Evolutionary conservation across 2,329 filamentous ascomycete genomes (phyloP).

Genomic region (Ascosphaera acerosa): DNA sequence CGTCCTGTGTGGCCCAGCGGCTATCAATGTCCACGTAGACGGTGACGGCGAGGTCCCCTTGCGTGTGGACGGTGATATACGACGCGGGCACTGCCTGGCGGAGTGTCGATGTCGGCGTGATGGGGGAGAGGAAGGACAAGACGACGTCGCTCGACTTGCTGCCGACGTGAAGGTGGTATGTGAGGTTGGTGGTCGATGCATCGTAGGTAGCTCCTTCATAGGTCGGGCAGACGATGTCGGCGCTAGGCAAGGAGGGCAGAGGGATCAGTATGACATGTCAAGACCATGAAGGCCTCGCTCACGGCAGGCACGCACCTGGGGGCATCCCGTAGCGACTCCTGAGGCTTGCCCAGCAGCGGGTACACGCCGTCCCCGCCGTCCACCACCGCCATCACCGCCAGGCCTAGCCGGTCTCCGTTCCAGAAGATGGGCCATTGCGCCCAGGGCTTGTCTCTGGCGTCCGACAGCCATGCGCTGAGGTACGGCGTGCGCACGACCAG

Average conservation of each 20-base stretch:
- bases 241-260: slow-evolving; percentile 22
- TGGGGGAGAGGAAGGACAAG: slow-evolving; percentile 45
- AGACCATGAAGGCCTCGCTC: slow-evolving; percentile 3
- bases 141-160: slow-evolving; percentile 15
- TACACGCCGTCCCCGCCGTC: slow-evolving; percentile 34
- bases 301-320: no score
- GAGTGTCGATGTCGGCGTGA: slow-evolving; percentile 57
- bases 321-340: slow-evolving; percentile 29
- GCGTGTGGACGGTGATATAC: slow-evolving; percentile 46
- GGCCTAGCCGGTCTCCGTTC: slow-evolving; percentile 42
- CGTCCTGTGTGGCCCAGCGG: slow-evolving; percentile 60
- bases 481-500: slow-evolving; percentile 56
- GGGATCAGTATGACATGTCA: no score
- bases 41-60: slow-evolving; percentile 38
- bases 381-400: slow-evolving; percentile 36
- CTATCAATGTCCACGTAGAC: slow-evolving; percentile 43
- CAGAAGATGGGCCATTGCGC: slow-evolving; percentile 70
- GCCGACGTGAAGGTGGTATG: slow-evolving; percentile 20
- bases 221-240: slow-evolving; percentile 30
- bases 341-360: slow-evolving; percentile 38
- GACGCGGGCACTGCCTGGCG: slow-evolving; percentile 61
- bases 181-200: slow-evolving; percentile 44
- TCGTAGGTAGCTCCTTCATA: slow-evolving; percentile 40
- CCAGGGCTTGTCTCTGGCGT: slow-evolving; percentile 55
- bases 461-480: slow-evolving; percentile 45